phyloP scores from a whole-genome alignment of 257 asterid genomes.

The Nicotiana knightiana region DNA sequence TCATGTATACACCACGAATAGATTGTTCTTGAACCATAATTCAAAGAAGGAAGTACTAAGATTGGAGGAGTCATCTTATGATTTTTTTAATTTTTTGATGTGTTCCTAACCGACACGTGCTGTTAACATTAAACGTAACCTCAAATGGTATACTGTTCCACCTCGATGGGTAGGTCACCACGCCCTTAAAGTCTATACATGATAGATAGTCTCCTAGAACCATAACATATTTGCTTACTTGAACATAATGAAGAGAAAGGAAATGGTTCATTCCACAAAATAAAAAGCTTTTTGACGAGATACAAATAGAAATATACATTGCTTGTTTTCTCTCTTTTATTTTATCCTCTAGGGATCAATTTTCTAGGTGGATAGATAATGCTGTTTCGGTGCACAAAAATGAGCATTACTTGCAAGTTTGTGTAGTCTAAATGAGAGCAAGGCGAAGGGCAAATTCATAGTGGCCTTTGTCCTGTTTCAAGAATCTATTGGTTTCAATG shows the following conservation, averaged over 20 bases:
- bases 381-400: neutral
- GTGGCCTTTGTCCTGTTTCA: neutral
- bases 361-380: neutral
- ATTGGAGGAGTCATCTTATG: neutral
- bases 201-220: too few relatives aligned
- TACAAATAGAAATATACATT: too few relatives aligned
- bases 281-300: too few relatives aligned
- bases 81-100: neutral
- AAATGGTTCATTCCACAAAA: too few relatives aligned
- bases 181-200: too few relatives aligned
- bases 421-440: neutral
- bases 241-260: too few relatives aligned
- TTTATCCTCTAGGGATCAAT: neutral
- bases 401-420: neutral
- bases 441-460: neutral
- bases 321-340: neutral
- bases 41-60: neutral
- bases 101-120: too few relatives aligned
- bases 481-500: neutral
- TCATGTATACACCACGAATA: slow-evolving; percentile 17
- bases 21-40: slow-evolving; percentile 10
- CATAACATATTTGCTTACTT: too few relatives aligned
- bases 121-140: too few relatives aligned
- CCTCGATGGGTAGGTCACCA: too few relatives aligned
- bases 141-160: too few relatives aligned